phyloP scores from a whole-genome alignment of 805 yeast species.

The Yarrowia keelungensis region DNA sequence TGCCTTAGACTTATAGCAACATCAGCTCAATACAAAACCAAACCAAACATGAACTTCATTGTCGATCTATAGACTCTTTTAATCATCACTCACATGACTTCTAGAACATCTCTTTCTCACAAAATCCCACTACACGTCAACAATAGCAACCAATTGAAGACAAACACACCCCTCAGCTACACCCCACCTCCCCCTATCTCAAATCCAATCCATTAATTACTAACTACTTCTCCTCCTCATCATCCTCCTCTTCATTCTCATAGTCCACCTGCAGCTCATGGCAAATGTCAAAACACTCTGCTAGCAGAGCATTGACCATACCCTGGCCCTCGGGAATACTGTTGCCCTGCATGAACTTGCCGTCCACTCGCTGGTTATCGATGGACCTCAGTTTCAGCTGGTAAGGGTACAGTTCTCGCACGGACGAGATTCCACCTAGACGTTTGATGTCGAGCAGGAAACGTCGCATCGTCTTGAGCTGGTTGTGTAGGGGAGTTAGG shows the following conservation, averaged over 20 bases:
- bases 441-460: slow-evolving; percentile 89
- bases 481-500: slow-evolving; percentile 91
- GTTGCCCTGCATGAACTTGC: slow-evolving; percentile 86
- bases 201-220: too few relatives aligned
- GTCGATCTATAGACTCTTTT: too few relatives aligned
- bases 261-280: slow-evolving; percentile 77
- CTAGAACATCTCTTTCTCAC: too few relatives aligned
- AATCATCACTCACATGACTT: too few relatives aligned
- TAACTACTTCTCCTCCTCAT: neutral
- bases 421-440: slow-evolving; percentile 87
- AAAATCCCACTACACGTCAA: too few relatives aligned
- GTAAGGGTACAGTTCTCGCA: slow-evolving; percentile 92
- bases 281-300: slow-evolving; percentile 92
- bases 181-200: too few relatives aligned
- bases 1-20: too few relatives aligned
- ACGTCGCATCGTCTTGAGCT: slow-evolving; percentile 86
- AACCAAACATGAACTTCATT: too few relatives aligned
- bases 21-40: too few relatives aligned
- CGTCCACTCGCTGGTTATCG: slow-evolving; percentile 86
- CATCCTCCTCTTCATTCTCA: slow-evolving; percentile 31
- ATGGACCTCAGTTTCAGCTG: slow-evolving; percentile 91
- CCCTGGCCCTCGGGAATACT: slow-evolving; percentile 99
- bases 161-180: too few relatives aligned
- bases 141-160: too few relatives aligned
- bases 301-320: slow-evolving; percentile 83